Evolutionary conservation across 805 yeast species (phyloP), one percentile per base, ranked within the genome.

Genomic region (Myxozyma geophila): DNA sequence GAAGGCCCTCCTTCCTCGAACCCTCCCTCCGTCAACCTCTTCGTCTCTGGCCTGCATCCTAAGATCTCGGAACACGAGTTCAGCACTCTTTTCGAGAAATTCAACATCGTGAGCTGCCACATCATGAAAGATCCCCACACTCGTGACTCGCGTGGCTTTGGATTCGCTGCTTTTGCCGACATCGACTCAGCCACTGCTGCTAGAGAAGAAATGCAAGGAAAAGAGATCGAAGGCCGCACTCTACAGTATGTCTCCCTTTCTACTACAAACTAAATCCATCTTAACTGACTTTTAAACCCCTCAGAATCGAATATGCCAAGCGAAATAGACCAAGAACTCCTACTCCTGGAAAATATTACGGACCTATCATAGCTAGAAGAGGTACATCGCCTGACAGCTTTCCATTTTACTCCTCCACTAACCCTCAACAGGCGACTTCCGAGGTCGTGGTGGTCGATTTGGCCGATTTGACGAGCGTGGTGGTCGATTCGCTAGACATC

Each of bases 71-170:
- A 75, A 47, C 44, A 57, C 7, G 70, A 70, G 40, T 67, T 75
- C 19, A 65, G 59, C 40, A 75, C 69, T 3, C 57, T 75, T 46
- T 75, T 76, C 58, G 49, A 63, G 35, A 70, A 71, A 51, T 67
- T 62, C 55, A 52, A 63, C 15, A 73, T 76, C 40, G 70, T 60
- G 35, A 70, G 68, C 54, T 56, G 66, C 39, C 82, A 80, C 62
- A 77, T 83, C 56, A 81, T 83, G 79, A 54, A 70, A 12, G 85
- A 83, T 70, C 78, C 80, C 0, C 77, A 72, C 48, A 76, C 84
- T 0, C 74, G 77, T 1, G 77, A 72, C 35, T 76, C 83, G 7
- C 78, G 82, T 63, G 86, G 86, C 1, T 83, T 81, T 71, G 87
- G 85, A 8, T 83, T 83, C 66, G 81, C 82, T 21, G 75, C 79